Conservation (phyloP, 495 filamentous ascomycete species). For the Penicillium egyptiacum region DNA sequence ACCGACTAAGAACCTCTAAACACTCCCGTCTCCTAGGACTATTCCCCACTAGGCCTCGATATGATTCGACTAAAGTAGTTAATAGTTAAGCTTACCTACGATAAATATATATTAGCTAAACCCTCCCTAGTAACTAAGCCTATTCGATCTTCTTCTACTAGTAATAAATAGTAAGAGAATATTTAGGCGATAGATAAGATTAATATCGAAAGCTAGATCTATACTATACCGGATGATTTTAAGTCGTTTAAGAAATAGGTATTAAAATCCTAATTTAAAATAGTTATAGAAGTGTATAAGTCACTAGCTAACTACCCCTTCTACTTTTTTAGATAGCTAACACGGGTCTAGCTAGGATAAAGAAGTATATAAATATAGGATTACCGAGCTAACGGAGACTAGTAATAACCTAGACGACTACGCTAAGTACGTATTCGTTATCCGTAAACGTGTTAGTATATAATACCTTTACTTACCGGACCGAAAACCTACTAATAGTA, state of each 20-base stretch:
- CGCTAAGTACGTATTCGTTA: slow-evolving; percentile 29
- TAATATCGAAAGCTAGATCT: slow-evolving; percentile 18
- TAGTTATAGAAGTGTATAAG: slow-evolving; percentile 24
- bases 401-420: slow-evolving; percentile 20
- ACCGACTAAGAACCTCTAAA: slow-evolving; percentile 19
- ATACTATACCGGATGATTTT: slow-evolving; percentile 26
- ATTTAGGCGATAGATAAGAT: slow-evolving; percentile 16
- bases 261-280: slow-evolving; percentile 21
- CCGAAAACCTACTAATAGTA: slow-evolving; percentile 13
- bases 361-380: slow-evolving; percentile 30
- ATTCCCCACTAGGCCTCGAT: slow-evolving; percentile 12
- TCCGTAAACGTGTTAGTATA: slow-evolving; percentile 28
- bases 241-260: slow-evolving; percentile 26
- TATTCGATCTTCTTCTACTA: slow-evolving; percentile 5
- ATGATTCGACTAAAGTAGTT: slow-evolving; percentile 18
- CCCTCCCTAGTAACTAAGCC: not conserved
- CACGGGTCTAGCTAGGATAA: slow-evolving; percentile 26
- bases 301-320: slow-evolving; percentile 10
- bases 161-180: slow-evolving; percentile 14
- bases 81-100: slow-evolving; percentile 12
- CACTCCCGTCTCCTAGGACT: slow-evolving; percentile 16
- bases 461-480: slow-evolving; percentile 12
- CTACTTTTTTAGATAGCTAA: slow-evolving; percentile 14
- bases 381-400: slow-evolving; percentile 17
- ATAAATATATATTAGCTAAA: slow-evolving; percentile 11